Evolutionary conservation across 208 protist genomes (phyloP).

Genomic region (Crithidia thermophila): DNA sequence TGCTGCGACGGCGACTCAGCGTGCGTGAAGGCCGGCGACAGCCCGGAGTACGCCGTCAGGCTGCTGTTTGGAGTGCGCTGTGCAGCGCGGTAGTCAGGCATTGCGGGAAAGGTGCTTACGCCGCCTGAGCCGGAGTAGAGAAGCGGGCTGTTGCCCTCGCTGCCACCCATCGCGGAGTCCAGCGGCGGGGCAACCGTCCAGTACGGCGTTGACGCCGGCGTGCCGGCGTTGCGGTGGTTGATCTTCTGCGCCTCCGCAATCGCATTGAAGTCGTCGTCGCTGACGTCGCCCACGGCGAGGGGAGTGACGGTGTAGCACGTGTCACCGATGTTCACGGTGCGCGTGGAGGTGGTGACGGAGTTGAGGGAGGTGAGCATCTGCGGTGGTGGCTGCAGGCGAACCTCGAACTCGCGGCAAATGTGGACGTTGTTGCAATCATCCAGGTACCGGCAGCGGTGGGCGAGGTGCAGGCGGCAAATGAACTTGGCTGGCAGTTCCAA

Average conservation of each 20-base stretch:
- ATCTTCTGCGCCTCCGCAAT: constrained; percentile 65
- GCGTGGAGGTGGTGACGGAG: constrained; percentile 50
- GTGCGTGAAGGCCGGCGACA: constrained; percentile 25
- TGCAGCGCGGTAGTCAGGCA: constrained; percentile 34
- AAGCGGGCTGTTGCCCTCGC: constrained; percentile 22
- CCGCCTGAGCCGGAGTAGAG: constrained; percentile 22
- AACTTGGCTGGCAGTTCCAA: constrained; percentile 81
- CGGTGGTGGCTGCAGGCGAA: constrained; percentile 74
- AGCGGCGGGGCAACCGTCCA: constrained; percentile 12
- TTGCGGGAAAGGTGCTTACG: constrained; percentile 27
- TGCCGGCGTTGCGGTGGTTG: constrained; percentile 24
- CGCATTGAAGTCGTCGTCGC: constrained; percentile 68
- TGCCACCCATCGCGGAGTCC: constrained; percentile 23
- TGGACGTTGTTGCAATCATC: constrained; percentile 94
- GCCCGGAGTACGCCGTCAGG: constrained; percentile 6
- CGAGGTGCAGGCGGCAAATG: constrained; percentile 87
- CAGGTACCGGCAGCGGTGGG: constrained; percentile 88
- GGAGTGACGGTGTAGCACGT: constrained; percentile 69
- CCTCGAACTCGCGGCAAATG: constrained; percentile 87
- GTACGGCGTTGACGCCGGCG: constrained; percentile 15
- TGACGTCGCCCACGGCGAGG: constrained; percentile 70
- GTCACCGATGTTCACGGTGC: constrained; percentile 75
- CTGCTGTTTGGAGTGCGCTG: constrained; percentile 24
- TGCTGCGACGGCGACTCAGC: constrained; percentile 26
- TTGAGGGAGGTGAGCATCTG: constrained; percentile 59